Evolutionary conservation across 805 yeast genomes (phyloP).

Genomic region (Metschnikowia lochheadii): DNA sequence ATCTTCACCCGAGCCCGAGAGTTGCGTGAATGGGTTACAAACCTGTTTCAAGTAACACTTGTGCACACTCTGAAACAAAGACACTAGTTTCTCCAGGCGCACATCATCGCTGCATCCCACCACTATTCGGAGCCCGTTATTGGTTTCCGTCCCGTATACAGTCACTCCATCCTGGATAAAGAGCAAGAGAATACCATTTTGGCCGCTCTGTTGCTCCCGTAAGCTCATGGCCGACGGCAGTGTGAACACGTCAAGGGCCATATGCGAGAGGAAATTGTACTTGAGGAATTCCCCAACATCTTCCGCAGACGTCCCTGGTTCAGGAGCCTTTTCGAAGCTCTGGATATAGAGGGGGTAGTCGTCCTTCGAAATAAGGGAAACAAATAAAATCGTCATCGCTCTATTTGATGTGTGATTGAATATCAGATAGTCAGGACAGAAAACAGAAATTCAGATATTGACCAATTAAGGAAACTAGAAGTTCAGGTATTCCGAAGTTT

Average conservation of each 20-base stretch:
- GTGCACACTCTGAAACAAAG: constrained; percentile 39
- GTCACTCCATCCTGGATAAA: constrained; percentile 65
- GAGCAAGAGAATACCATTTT: constrained; percentile 39
- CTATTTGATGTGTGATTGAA: not conserved
- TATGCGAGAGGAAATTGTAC: constrained; percentile 69
- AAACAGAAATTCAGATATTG: too few species aligned
- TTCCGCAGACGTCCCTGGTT: not conserved
- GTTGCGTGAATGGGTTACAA: constrained; percentile 57
- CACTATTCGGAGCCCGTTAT: constrained; percentile 63
- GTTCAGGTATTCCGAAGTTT: too few species aligned
- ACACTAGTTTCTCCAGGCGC: constrained; percentile 13
- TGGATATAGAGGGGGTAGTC: constrained; percentile 61
- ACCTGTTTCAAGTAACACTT: constrained; percentile 51
- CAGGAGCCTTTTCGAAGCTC: constrained; percentile 32
- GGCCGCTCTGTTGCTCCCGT: constrained; percentile 32
- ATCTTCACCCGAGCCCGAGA: constrained; percentile 17
- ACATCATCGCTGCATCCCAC: constrained; percentile 40
- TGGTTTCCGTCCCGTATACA: constrained; percentile 66
- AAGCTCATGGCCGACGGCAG: constrained; percentile 44
- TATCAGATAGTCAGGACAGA: too few species aligned
- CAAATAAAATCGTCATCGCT: constrained; percentile 39
- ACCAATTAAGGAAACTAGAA: too few species aligned
- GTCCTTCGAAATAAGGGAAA: constrained; percentile 54
- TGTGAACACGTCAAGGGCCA: constrained; percentile 67
- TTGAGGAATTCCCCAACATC: constrained; percentile 47